A percentile compares a stretch with the other conserved stretches of the same genome.
Conservation (phyloP, 169 alveolate species). For the Perkinsus marinus region DNA sequence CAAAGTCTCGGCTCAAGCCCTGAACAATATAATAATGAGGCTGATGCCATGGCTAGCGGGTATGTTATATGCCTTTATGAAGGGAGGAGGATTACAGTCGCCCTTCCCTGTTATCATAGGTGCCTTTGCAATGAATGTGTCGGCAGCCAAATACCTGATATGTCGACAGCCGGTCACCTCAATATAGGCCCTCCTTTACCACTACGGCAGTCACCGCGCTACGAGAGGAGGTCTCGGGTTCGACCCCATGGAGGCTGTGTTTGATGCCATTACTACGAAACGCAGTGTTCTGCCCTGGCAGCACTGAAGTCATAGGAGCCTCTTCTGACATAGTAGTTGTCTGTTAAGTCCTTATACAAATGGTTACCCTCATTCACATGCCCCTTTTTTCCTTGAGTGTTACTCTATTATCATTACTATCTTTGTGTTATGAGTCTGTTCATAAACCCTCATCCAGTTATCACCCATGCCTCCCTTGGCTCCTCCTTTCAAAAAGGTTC, state of each 20-base stretch:
- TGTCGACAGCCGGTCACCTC: no score
- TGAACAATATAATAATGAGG: neutral
- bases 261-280: neutral
- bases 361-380: neutral
- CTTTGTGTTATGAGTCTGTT: neutral
- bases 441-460: no score
- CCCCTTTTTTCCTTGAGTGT: neutral
- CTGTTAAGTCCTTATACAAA: neutral
- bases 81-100: conserved; percentile 29
- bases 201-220: no score
- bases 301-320: no score
- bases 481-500: conserved; percentile 37
- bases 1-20: neutral
- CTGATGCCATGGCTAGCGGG: conserved; percentile 19
- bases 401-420: neutral
- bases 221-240: no score
- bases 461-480: neutral
- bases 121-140: conserved; percentile 39
- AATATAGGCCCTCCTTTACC: no score
- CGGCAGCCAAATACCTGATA: no score
- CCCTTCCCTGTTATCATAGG: conserved; percentile 52
- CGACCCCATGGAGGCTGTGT: no score
- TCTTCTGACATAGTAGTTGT: neutral
- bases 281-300: neutral
- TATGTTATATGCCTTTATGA: conserved; percentile 50